Percentiles rank a stretch among this genome's conserved stretches.
Conservation (phyloP, 768 basidiomycete genomes). For the Leccinum rimulosum region DNA sequence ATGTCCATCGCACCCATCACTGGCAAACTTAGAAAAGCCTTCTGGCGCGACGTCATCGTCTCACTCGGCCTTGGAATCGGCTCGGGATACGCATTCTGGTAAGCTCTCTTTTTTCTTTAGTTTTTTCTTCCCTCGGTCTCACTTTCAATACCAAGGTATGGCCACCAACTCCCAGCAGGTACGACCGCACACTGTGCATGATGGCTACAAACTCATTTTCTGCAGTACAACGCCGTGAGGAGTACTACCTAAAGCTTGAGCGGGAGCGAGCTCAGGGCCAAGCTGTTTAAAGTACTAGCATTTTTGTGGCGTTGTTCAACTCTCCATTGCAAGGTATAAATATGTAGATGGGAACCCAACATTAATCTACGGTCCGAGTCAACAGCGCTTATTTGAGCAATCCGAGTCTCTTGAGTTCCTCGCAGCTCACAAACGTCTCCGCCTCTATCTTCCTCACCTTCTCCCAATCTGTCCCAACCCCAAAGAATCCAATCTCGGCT, state of each 20-base stretch:
- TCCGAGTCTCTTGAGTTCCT: slow-evolving; percentile 66
- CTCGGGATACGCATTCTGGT: slow-evolving; percentile 84
- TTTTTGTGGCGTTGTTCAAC: background rate
- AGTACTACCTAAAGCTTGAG: slow-evolving; percentile 85
- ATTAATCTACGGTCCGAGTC: slow-evolving; percentile 13
- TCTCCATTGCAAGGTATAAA: slow-evolving; percentile 24
- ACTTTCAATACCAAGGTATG: slow-evolving; percentile 59
- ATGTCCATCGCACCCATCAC: slow-evolving; percentile 92
- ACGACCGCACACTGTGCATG: slow-evolving; percentile 31
- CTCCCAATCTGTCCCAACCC: slow-evolving; percentile 90
- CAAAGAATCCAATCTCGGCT: slow-evolving; percentile 82
- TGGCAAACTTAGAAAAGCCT: slow-evolving; percentile 89
- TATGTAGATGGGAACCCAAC: slow-evolving; percentile 12
- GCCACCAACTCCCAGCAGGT: slow-evolving; percentile 73
- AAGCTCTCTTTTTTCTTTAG: slow-evolving; percentile 29
- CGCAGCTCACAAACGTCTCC: slow-evolving; percentile 74
- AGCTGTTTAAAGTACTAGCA: slow-evolving; percentile 17
- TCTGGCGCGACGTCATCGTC: slow-evolving; percentile 81
- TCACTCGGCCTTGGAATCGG: slow-evolving; percentile 75
- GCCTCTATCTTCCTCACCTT: slow-evolving; percentile 72
- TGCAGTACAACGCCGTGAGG: slow-evolving; percentile 79
- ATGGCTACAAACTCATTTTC: slow-evolving; percentile 14
- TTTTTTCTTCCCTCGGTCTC: slow-evolving; percentile 24
- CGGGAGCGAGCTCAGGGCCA: slow-evolving; percentile 38
- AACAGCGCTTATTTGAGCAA: slow-evolving; percentile 40